A percentile compares a stretch with the other conserved stretches of the same genome.
phyloP scores from a whole-genome alignment of 1,139 yeast genomes.

The Wickerhamiella infanticola region DNA sequence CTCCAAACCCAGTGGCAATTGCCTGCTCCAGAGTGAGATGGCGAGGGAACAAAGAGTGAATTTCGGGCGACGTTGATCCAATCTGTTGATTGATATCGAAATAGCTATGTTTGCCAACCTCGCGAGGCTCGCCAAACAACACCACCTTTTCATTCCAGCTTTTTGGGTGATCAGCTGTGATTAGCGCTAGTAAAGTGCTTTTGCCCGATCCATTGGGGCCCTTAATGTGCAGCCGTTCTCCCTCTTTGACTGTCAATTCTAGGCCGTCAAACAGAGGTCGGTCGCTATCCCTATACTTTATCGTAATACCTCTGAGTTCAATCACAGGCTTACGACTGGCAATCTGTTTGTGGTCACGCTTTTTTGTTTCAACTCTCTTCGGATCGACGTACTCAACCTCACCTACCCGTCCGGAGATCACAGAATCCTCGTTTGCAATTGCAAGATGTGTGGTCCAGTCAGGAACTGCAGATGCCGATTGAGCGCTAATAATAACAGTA shows the following conservation, averaged over 20 bases:
- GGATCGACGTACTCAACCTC: neutral
- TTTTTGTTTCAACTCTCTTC: neutral
- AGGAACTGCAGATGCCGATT: constrained; percentile 64
- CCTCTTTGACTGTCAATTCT: constrained; percentile 49
- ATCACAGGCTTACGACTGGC: constrained; percentile 27
- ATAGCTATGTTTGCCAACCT: constrained; percentile 60
- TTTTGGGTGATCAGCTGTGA: constrained; percentile 94
- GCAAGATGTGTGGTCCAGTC: constrained; percentile 64
- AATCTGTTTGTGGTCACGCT: neutral
- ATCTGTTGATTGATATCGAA: constrained; percentile 66
- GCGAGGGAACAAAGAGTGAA: constrained; percentile 68
- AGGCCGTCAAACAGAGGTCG: constrained; percentile 43
- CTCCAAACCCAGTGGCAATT: constrained; percentile 61
- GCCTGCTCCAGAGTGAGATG: constrained; percentile 39
- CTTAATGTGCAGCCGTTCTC: constrained; percentile 75
- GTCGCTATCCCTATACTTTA: constrained; percentile 40
- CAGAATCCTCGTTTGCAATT: constrained; percentile 40
- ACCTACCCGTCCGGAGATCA: constrained; percentile 18
- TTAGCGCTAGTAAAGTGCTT: constrained; percentile 65
- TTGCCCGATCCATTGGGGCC: constrained; percentile 93
- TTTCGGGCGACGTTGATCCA: constrained; percentile 84
- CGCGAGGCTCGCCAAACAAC: constrained; percentile 51
- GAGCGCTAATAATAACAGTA: constrained; percentile 53
- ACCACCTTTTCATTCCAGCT: constrained; percentile 67
- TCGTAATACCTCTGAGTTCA: constrained; percentile 47